A percentile compares a stretch with the other conserved stretches of the same genome.
Evolutionary conservation across 148 eudicot species (phyloP).

Genomic region (Oxyria digyna): DNA sequence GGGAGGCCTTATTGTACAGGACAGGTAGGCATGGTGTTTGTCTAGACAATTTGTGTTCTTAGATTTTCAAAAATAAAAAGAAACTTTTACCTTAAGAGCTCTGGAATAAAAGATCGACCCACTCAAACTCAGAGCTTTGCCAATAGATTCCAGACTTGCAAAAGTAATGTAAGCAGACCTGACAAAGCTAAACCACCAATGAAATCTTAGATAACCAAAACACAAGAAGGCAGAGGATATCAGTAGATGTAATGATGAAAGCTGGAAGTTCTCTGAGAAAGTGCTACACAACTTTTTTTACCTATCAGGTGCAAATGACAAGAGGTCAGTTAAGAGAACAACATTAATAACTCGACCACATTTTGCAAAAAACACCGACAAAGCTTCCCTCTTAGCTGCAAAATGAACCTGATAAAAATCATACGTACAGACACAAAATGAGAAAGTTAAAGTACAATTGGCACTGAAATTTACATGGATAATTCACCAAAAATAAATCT

Average conservation of each 20-base stretch:
- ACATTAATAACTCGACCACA: conserved; percentile 29
- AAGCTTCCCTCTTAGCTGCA: conserved; percentile 25
- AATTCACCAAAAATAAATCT: neutral
- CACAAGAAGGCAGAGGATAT: neutral
- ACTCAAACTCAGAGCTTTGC: conserved; percentile 28
- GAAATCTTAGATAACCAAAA: neutral
- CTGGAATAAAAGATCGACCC: conserved; percentile 37
- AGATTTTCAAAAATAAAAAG: neutral
- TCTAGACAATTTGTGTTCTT: neutral
- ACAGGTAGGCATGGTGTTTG: neutral
- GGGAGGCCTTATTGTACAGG: neutral
- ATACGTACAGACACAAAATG: conserved; percentile 1
- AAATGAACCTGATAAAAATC: conserved; percentile 26
- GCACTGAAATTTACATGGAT: neutral
- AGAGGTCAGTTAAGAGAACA: conserved; percentile 13
- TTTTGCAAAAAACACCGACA: conserved; percentile 22
- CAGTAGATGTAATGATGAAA: neutral
- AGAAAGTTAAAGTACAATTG: conserved; percentile 4
- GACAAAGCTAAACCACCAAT: conserved; percentile 1
- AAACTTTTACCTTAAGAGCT: conserved; percentile 20
- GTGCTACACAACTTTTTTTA: conserved; percentile 5
- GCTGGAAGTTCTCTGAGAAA: neutral
- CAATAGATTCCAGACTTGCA: conserved; percentile 31
- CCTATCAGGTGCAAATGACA: conserved; percentile 16
- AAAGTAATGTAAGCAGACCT: conserved; percentile 46